These are phyloP conservation scores for Hirschfeldia incana DNA, from an alignment of 345 rosid genomes.

Conservation along the genomic window DNA sequence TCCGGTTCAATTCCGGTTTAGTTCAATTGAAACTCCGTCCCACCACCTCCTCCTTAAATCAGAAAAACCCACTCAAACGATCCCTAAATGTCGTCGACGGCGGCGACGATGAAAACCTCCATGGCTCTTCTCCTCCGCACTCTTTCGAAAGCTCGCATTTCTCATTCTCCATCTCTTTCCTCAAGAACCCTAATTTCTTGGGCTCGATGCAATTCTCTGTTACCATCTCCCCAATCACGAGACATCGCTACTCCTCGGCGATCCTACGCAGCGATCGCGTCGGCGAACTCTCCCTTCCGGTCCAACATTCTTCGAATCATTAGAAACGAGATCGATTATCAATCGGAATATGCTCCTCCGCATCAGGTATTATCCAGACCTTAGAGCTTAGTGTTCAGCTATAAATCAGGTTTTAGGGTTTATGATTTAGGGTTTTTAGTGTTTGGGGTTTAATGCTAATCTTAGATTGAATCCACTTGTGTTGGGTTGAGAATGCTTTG, in stretches of 20 bases:
- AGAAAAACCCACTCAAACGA: conserved; percentile 15
- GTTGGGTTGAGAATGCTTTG: not conserved
- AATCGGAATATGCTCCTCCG: conserved; percentile 62
- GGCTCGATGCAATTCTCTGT: conserved; percentile 13
- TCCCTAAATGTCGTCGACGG: conserved; percentile 23
- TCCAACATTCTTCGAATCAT: conserved; percentile 71
- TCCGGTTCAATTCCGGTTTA: not conserved
- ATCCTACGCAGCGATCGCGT: conserved; percentile 19
- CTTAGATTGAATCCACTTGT: not conserved
- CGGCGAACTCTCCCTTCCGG: conserved; percentile 49
- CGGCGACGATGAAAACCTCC: conserved; percentile 17
- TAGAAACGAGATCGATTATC: conserved; percentile 57
- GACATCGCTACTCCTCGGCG: conserved; percentile 28
- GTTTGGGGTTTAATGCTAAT: not conserved
- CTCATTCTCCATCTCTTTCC: not conserved
- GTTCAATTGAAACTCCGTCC: not conserved
- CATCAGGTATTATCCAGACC: conserved; percentile 39
- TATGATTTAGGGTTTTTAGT: not conserved
- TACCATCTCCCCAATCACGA: conserved; percentile 12
- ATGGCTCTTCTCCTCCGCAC: conserved; percentile 39
- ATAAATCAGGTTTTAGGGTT: not conserved
- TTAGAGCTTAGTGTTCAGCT: not conserved
- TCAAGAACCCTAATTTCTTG: not conserved
- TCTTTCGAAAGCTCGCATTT: conserved; percentile 22
- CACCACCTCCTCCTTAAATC: not conserved